Evolutionary conservation across 2,329 filamentous ascomycete species (phyloP).

Genomic region (Tricladium varicosporioides): DNA sequence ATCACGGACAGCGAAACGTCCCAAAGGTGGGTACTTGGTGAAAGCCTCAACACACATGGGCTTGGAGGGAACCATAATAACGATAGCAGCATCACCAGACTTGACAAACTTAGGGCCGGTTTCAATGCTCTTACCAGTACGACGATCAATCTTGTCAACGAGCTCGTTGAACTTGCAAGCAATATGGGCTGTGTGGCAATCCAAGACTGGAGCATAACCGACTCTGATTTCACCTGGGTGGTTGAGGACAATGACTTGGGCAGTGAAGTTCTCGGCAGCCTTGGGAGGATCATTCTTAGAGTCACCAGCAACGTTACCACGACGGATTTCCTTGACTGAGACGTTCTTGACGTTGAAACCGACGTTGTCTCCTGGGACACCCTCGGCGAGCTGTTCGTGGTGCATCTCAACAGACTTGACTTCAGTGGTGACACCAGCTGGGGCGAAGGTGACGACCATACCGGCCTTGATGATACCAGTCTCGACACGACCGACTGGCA

Average conservation of each 20-base stretch:
- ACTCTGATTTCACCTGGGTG: slow-evolving; percentile 99
- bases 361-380: slow-evolving; percentile 99
- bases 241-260: slow-evolving; percentile 99
- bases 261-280: slow-evolving; percentile 92
- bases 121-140: slow-evolving; percentile 98
- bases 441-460: slow-evolving; percentile 98
- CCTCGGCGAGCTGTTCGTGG: slow-evolving; percentile 97
- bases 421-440: slow-evolving; percentile 99
- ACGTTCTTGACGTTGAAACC: slow-evolving; percentile 99
- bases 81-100: slow-evolving; percentile 99
- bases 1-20: slow-evolving; percentile 99
- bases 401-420: slow-evolving; percentile 99
- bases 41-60: slow-evolving; percentile 99
- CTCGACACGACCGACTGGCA: slow-evolving; percentile 99
- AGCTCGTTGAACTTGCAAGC: slow-evolving; percentile 99
- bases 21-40: slow-evolving; percentile 99
- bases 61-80: slow-evolving; percentile 99
- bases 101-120: slow-evolving; percentile 98
- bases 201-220: slow-evolving; percentile 97
- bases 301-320: slow-evolving; percentile 99
- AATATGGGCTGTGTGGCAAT: slow-evolving; percentile 99
- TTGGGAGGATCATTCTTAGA: slow-evolving; percentile 98
- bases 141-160: slow-evolving; percentile 99
- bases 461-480: slow-evolving; percentile 91
- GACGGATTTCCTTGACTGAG: slow-evolving; percentile 99